Evolutionary conservation across 192 early-diverging fungal genomes (phyloP).

Genomic region (Backusella sp.): DNA sequence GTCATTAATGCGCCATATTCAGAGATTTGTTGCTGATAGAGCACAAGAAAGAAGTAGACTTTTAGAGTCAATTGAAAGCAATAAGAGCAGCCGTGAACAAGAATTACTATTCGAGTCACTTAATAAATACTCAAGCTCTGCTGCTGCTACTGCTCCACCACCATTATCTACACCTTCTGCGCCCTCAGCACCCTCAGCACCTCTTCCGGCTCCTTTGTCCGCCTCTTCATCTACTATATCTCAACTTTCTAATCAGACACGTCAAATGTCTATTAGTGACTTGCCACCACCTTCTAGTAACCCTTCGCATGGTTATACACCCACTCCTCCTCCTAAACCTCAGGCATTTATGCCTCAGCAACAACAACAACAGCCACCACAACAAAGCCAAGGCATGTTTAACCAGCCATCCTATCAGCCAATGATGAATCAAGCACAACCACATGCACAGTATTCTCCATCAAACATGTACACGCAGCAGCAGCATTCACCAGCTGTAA

Average conservation of each 20-base stretch:
- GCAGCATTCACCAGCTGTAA: neutral
- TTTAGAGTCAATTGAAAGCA: conserved; percentile 48
- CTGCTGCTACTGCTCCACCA: conserved; percentile 17
- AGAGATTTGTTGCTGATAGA: conserved; percentile 59
- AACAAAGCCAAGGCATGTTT: neutral
- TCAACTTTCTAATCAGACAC: conserved; percentile 33
- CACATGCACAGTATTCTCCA: neutral
- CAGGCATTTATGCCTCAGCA: conserved; percentile 3
- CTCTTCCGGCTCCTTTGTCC: neutral
- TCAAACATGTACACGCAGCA: neutral
- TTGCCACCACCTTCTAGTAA: conserved; percentile 12
- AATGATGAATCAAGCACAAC: neutral
- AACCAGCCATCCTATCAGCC: neutral
- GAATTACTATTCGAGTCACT: conserved; percentile 61
- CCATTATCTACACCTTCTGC: conserved; percentile 20
- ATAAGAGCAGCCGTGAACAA: conserved; percentile 59
- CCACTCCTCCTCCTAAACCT: conserved; percentile 13
- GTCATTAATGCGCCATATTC: conserved; percentile 49
- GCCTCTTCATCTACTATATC: neutral
- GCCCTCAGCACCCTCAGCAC: conserved; percentile 6
- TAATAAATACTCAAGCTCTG: conserved; percentile 35
- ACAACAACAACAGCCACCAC: neutral
- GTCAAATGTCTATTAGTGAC: conserved; percentile 26
- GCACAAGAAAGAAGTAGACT: conserved; percentile 60
- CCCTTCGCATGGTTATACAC: conserved; percentile 10